Conservation (phyloP, 202 grass and related monocot genomes). For the Eragrostis tef region DNA sequence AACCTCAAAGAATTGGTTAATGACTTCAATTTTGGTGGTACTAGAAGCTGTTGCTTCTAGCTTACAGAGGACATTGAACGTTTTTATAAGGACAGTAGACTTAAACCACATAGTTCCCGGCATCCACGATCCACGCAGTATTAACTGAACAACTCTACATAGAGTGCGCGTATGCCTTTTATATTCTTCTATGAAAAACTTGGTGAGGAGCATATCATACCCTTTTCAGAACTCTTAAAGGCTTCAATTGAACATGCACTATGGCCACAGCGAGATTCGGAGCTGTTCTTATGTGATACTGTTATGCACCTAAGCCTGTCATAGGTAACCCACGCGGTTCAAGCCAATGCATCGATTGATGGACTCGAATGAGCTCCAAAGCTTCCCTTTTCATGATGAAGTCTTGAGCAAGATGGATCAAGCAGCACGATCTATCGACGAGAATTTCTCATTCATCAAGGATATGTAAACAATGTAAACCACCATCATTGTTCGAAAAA, state of each 20-base stretch:
- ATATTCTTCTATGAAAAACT: constrained; percentile 8
- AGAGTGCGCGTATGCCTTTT: not conserved
- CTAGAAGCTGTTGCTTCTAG: not conserved
- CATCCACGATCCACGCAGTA: not conserved
- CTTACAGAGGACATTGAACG: constrained; percentile 25
- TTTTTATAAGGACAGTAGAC: not conserved
- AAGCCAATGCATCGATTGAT: not conserved
- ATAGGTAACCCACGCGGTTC: not conserved
- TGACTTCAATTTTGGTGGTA: constrained; percentile 8
- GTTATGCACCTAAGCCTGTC: no score
- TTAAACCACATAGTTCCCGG: not conserved
- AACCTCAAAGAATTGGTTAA: constrained; percentile 24
- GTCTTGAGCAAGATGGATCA: constrained; percentile 27
- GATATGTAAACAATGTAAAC: no score
- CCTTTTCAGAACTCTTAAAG: not conserved
- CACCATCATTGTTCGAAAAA: no score
- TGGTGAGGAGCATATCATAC: constrained; percentile 5
- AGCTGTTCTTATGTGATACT: not conserved
- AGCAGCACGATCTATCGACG: not conserved
- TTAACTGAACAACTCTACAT: not conserved
- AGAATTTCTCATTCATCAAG: no score
- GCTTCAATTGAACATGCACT: not conserved
- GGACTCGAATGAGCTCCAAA: not conserved
- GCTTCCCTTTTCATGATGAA: constrained; percentile 1
- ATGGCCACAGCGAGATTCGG: not conserved